These are phyloP conservation scores for Apiotrichum montevideense DNA, from an alignment of 1,284 basidiomycete genomes.

Conservation along the genomic window DNA sequence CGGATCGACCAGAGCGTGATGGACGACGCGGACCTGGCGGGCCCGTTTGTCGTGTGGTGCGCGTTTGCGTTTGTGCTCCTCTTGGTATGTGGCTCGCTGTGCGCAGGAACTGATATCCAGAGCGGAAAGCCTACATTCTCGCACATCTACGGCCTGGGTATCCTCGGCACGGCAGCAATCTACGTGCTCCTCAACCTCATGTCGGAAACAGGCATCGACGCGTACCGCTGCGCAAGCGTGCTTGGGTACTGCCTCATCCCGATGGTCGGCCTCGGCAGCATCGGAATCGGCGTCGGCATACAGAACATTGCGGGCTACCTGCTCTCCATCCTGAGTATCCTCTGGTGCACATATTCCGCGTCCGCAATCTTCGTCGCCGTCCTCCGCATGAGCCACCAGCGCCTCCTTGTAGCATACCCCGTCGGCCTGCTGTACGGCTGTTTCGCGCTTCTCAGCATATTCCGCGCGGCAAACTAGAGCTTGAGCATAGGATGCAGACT, in stretches of 20 bases:
- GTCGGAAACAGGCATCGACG: constrained; percentile 92
- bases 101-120: constrained; percentile 49
- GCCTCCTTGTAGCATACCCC: constrained; percentile 87
- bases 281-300: constrained; percentile 79
- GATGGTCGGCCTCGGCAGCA: constrained; percentile 88
- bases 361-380: constrained; percentile 91
- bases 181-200: constrained; percentile 96
- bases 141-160: constrained; percentile 96
- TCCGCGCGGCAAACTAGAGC: constrained; percentile 37
- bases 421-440: constrained; percentile 85
- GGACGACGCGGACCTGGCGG: constrained; percentile 98
- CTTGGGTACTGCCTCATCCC: constrained; percentile 95
- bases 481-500: too few relatives aligned
- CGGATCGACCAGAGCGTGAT: constrained; percentile 89
- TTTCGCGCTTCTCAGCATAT: constrained; percentile 72
- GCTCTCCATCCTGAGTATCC: constrained; percentile 68
- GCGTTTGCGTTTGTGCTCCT: constrained; percentile 88
- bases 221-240: constrained; percentile 91
- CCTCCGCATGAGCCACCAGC: constrained; percentile 85
- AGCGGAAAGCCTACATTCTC: constrained; percentile 98
- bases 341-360: constrained; percentile 93
- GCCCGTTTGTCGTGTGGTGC: constrained; percentile 86
- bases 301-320: constrained; percentile 80
- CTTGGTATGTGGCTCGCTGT: constrained; percentile 56
- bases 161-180: constrained; percentile 88